Conservation (phyloP, 768 basidiomycete genomes). For the Pleurotus salmoneostramineus region DNA sequence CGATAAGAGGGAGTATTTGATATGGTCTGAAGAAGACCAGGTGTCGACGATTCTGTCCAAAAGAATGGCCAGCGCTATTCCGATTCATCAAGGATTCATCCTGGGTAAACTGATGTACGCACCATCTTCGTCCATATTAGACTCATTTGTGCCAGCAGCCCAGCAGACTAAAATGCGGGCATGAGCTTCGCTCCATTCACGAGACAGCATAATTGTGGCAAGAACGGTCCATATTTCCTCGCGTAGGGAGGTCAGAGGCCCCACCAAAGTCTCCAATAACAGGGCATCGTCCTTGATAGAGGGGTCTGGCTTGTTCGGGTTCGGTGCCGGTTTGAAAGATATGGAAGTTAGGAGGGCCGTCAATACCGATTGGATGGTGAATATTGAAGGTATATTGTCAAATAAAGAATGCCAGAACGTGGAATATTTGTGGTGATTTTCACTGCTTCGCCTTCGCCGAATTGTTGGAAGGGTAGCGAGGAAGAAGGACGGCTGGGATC, state of each 20-base stretch:
- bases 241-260: conserved; percentile 36
- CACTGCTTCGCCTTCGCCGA: conserved; percentile 30
- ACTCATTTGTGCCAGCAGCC: conserved; percentile 41
- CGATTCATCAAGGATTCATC: not conserved
- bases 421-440: conserved; percentile 32
- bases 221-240: conserved; percentile 49
- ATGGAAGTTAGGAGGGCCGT: conserved; percentile 55
- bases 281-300: conserved; percentile 43
- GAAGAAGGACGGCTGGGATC: conserved; percentile 76
- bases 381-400: conserved; percentile 42
- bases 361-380: conserved; percentile 54
- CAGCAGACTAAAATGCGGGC: conserved; percentile 70
- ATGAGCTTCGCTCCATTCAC: conserved; percentile 56
- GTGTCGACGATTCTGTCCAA: conserved; percentile 47
- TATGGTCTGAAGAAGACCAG: conserved; percentile 77
- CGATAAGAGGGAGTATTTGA: conserved; percentile 74
- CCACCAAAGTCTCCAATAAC: conserved; percentile 53
- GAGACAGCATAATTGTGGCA: conserved; percentile 45
- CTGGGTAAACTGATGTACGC: conserved; percentile 4
- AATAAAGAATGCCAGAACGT: conserved; percentile 46
- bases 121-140: conserved; percentile 27
- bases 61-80: conserved; percentile 42
- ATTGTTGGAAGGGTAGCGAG: conserved; percentile 43
- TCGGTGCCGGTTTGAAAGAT: conserved; percentile 19
- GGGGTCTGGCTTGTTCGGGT: conserved; percentile 15